phyloP scores from a whole-genome alignment of 805 yeast species.

The Jamesozyma gamospora region DNA sequence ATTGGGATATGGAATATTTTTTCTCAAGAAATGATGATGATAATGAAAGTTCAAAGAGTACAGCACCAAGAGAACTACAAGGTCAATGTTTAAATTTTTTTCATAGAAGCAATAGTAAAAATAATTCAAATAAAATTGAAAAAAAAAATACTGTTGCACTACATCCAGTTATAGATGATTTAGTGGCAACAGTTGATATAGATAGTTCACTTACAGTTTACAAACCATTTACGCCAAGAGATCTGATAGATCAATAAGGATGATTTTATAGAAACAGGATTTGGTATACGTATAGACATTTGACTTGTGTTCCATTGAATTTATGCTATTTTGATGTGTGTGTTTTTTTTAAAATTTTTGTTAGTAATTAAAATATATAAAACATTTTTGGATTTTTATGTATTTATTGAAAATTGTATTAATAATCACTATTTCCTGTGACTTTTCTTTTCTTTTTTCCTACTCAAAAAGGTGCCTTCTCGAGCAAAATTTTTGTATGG shows the following conservation, averaged over 20 bases:
- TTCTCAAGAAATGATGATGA: constrained; percentile 37
- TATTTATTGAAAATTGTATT: too few species aligned
- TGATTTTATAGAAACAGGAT: too few species aligned
- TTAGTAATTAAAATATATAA: too few species aligned
- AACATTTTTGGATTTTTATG: too few species aligned
- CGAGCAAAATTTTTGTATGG: too few species aligned
- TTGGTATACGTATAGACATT: too few species aligned
- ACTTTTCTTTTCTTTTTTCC: too few species aligned
- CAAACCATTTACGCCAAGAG: constrained; percentile 15
- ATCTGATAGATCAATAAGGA: not conserved
- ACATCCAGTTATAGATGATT: constrained; percentile 22
- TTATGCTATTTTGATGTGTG: too few species aligned
- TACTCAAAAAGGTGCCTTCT: too few species aligned
- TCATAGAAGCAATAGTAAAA: constrained; percentile 24
- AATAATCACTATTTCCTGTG: too few species aligned
- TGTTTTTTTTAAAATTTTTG: too few species aligned
- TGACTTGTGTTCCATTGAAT: too few species aligned
- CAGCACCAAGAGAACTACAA: constrained; percentile 25
- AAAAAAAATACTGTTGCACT: constrained; percentile 21
- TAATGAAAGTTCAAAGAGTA: constrained; percentile 31
- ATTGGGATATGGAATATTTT: constrained; percentile 30
- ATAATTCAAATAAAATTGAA: constrained; percentile 10
- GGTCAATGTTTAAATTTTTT: constrained; percentile 24
- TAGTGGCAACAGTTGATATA: constrained; percentile 21
- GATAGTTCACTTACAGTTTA: constrained; percentile 23